Conservation (phyloP, 305 asterid species). For the Solanum hybrid region DNA sequence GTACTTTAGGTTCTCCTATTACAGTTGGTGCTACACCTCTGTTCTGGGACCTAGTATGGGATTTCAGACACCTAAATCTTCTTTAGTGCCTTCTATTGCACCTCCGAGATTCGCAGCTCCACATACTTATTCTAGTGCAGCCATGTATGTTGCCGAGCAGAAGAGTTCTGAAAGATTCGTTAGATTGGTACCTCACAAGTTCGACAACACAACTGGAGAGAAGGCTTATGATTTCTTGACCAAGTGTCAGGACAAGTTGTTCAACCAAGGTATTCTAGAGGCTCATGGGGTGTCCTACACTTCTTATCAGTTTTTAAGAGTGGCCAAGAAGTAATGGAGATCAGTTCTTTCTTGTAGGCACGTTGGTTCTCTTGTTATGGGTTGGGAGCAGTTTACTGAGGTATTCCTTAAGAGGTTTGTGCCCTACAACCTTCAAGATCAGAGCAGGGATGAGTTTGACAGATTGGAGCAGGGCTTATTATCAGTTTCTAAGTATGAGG, state of each 20-base stretch:
- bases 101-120: not conserved
- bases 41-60: not conserved
- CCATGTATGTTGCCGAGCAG: not conserved
- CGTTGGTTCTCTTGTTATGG: not conserved
- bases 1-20: not conserved
- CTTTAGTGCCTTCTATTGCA: not conserved
- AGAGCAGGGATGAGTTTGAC: not conserved
- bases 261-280: not conserved
- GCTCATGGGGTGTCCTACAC: not conserved
- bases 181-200: not conserved
- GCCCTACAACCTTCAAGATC: not conserved
- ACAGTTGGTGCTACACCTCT: not conserved
- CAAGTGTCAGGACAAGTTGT: not conserved
- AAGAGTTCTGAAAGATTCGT: not conserved
- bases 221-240: not conserved
- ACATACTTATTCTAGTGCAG: not conserved
- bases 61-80: not conserved
- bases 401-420: not conserved
- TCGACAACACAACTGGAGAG: not conserved
- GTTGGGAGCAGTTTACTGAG: not conserved
- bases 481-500: not conserved
- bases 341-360: not conserved
- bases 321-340: not conserved
- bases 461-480: not conserved
- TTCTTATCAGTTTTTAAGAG: not conserved